Base-by-base conservation (phyloP, 352 stramenopile species). In the Globisporangium spinosum region DNA sequence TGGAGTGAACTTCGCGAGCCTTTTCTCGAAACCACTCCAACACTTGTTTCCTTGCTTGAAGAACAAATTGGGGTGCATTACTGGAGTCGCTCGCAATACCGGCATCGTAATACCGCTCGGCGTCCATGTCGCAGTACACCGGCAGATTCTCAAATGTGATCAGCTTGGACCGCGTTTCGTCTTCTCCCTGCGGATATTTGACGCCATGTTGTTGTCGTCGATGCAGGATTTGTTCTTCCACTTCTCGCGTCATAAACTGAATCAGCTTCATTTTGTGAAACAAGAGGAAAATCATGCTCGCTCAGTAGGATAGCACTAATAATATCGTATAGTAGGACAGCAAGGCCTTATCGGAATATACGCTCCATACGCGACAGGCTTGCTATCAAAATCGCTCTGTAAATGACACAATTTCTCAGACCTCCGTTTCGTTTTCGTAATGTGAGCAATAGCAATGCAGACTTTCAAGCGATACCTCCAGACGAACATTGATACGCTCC, bases 401-500 rank as follows among this genome's bases (percentile, higher is more conserved):
- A 13, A 12, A 49, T 20, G 20, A 60, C 13, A 38, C 54, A 40
- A 15, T 20, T 34, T 43, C 7, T 6, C 7, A 34, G 9, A 32
- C 5, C 29, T 5, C 29, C 29, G 3, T 27, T 27, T 60, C 27
- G 17, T 45, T 17, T 45, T 12, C 13, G 29, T 34, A 38, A 15
- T 23, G 23, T 29, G 3, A 34, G n/a, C 22, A 47, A 9, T 17
- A 35, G 12, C 1, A 12, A 27, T 3, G 15, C 20, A 23, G 12
- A 35, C 1, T 9, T 7, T 56, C 2, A 56, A 32, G 5, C n/a
- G 23, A 47, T 64, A 92, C 85, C 80, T 94, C 83, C 25, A 91
- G 74, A 23, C 85, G 85, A 58, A 91, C 65, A 57, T 92, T 82
- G 34, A 91, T 73, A 17, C 77, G 77, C 60, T 94, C 79, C 43